Percentiles rank a stretch among this genome's conserved stretches.
These are phyloP conservation scores for Neurospora tetraspora DNA, from an alignment of 495 filamentous ascomycete species.

Conservation along the genomic window DNA sequence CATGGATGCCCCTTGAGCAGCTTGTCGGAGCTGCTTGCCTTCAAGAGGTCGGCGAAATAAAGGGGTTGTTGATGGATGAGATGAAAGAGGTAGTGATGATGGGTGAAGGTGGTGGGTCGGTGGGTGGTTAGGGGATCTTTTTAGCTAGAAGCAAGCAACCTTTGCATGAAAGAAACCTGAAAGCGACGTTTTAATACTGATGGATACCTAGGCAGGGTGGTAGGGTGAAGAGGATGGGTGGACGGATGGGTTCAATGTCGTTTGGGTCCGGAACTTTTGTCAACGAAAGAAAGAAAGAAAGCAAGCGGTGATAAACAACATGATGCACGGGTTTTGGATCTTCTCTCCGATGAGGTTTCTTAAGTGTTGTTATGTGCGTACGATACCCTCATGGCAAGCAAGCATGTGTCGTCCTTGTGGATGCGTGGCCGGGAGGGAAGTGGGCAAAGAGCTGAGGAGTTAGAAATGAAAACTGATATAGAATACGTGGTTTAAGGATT, in stretches of 20 bases:
- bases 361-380: background rate
- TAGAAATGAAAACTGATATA: background rate
- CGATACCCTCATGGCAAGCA: background rate
- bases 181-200: background rate
- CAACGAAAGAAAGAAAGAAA: background rate
- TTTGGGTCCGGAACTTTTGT: background rate
- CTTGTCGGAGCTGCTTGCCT: conserved; percentile 77
- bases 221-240: background rate
- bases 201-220: background rate
- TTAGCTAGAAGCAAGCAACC: background rate
- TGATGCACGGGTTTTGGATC: background rate
- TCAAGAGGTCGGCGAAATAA: conserved; percentile 48
- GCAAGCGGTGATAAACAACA: background rate
- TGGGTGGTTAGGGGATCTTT: background rate
- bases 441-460: background rate
- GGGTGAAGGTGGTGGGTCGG: background rate
- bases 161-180: background rate
- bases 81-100: background rate
- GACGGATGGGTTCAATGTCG: background rate
- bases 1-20: conserved; percentile 70
- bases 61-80: background rate
- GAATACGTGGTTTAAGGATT: background rate
- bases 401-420: background rate
- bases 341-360: background rate
- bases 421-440: background rate